Percentiles rank a stretch among this genome's conserved stretches.
These are phyloP conservation scores for Fusarium napiforme DNA, from an alignment of 2,329 filamentous ascomycete genomes.

Conservation along the genomic window DNA sequence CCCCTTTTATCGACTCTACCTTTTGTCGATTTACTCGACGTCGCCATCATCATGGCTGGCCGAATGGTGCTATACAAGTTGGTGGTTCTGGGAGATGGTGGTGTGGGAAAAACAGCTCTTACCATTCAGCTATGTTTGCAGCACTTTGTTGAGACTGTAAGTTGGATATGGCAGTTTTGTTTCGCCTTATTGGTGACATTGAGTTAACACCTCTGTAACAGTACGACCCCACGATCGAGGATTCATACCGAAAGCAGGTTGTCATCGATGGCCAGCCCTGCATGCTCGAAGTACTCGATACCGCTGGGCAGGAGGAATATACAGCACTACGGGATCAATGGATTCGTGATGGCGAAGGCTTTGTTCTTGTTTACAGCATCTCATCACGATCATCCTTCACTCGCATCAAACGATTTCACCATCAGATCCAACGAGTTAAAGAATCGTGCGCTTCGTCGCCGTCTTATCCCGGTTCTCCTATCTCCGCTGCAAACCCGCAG, in stretches of 20 bases:
- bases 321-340: conserved; percentile 96
- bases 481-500: conserved; percentile 68
- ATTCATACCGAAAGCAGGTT: conserved; percentile 88
- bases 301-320: conserved; percentile 98
- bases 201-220: conserved; percentile 49
- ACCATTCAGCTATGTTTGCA: conserved; percentile 97
- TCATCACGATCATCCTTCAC: conserved; percentile 95
- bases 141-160: conserved; percentile 94
- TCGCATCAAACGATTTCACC: conserved; percentile 94
- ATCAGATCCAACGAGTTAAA: conserved; percentile 97
- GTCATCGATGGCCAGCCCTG: conserved; percentile 95
- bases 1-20: conserved; percentile 27
- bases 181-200: background rate
- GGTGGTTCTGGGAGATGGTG: conserved; percentile 94
- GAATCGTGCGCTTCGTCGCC: conserved; percentile 84
- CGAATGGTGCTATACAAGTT: conserved; percentile 97
- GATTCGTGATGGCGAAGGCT: conserved; percentile 98
- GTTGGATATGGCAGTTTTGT: conserved; percentile 46
- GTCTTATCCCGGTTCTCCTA: conserved; percentile 79
- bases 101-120: conserved; percentile 92
- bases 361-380: conserved; percentile 98
- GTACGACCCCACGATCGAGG: conserved; percentile 90
- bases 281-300: conserved; percentile 98
- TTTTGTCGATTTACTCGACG: conserved; percentile 36
- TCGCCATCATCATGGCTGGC: conserved; percentile 74